Evolutionary conservation across 371 early-diverging fungal species (phyloP).

Genomic region (Batkoa obscura): DNA sequence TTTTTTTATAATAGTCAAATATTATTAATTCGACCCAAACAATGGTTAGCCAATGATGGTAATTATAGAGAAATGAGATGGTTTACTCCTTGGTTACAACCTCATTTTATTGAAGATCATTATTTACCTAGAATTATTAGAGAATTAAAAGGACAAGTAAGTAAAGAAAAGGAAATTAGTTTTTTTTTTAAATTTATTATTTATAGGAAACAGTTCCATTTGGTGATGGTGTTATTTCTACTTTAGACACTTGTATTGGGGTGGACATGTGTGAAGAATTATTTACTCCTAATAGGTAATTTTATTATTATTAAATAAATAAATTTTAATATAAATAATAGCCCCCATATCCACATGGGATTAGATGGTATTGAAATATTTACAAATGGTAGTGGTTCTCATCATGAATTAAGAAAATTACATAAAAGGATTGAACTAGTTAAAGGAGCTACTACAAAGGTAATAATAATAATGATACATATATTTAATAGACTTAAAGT

Average conservation of each 20-base stretch:
- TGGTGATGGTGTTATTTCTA: constrained; percentile 69
- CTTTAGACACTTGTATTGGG: constrained; percentile 71
- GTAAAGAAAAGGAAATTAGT: background rate
- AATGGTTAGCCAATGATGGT: constrained; percentile 88
- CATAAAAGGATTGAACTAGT: constrained; percentile 71
- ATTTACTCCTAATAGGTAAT: constrained; percentile 70
- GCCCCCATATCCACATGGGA: constrained; percentile 82
- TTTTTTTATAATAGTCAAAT: constrained; percentile 62
- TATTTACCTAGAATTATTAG: constrained; percentile 64
- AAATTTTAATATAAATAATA: constrained; percentile 12
- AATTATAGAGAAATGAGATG: constrained; percentile 91
- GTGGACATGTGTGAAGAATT: constrained; percentile 94
- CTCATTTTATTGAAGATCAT: constrained; percentile 41
- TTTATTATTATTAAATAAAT: background rate
- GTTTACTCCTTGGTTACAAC: constrained; percentile 76
- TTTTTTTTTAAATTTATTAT: background rate
- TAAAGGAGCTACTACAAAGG: constrained; percentile 71
- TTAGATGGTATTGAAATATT: constrained; percentile 94
- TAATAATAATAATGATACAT: constrained; percentile 8
- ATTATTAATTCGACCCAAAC: constrained; percentile 87
- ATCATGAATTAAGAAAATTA: constrained; percentile 82
- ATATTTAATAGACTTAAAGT: background rate
- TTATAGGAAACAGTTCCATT: constrained; percentile 34
- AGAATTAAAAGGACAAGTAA: constrained; percentile 50
- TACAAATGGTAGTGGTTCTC: constrained; percentile 79